phyloP scores from a whole-genome alignment of 306 rosid genomes.

The Sphenostylis stenocarpa region DNA sequence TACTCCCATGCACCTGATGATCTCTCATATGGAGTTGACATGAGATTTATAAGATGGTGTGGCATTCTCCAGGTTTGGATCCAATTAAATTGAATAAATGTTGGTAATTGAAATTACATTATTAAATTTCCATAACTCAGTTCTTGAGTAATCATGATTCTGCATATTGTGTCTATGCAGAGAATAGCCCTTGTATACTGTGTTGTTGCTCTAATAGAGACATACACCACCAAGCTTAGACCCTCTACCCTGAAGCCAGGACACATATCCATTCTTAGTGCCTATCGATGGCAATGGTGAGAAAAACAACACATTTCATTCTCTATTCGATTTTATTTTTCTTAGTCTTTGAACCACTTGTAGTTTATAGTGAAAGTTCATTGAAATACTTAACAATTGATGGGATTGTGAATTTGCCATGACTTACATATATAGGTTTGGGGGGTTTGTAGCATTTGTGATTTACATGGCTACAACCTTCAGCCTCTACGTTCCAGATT shows the following conservation, averaged over 20 bases:
- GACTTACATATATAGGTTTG: conserved; percentile 45
- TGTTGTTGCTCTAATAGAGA: conserved; percentile 74
- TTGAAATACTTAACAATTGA: no score
- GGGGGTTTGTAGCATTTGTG: conserved; percentile 68
- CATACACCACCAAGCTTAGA: conserved; percentile 67
- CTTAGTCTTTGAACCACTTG: no score
- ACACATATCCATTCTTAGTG: conserved; percentile 59
- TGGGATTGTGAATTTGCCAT: neutral
- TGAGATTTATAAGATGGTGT: conserved; percentile 79
- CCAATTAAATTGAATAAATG: no score
- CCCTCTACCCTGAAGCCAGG: conserved; percentile 54
- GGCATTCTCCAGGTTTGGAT: conserved; percentile 82
- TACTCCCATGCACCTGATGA: conserved; percentile 86
- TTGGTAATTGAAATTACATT: no score
- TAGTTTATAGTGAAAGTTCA: no score
- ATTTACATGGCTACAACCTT: conserved; percentile 73
- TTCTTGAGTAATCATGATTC: conserved; percentile 33
- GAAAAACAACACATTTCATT: neutral
- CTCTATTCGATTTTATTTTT: no score
- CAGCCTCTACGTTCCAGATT: conserved; percentile 74
- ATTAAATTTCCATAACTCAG: neutral
- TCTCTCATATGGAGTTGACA: conserved; percentile 72
- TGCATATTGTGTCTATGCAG: conserved; percentile 40
- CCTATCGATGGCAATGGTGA: conserved; percentile 88
- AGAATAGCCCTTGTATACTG: conserved; percentile 88